Conservation (phyloP, 2,329 filamentous ascomycete genomes). For the Ophiocordyceps australis region DNA sequence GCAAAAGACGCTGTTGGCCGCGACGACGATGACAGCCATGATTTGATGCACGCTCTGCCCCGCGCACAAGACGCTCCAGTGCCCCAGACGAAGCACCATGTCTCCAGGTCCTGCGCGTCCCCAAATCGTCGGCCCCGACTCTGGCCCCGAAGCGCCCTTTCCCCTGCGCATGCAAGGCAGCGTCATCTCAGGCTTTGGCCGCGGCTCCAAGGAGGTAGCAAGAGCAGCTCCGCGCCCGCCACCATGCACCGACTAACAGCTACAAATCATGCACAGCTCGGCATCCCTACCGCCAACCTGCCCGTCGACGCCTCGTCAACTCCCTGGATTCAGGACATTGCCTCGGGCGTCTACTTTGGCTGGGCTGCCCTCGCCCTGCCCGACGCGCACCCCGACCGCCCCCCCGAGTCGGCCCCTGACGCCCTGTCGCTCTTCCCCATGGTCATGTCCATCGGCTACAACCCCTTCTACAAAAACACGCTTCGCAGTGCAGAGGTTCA, state of each 20-base stretch:
- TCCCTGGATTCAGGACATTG: conserved; percentile 42
- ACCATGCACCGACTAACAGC: no score
- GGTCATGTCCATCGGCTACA: conserved; percentile 92
- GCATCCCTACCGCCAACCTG: conserved; percentile 92
- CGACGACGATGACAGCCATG: neutral
- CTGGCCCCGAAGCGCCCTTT: conserved; percentile 60
- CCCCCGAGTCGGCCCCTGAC: neutral
- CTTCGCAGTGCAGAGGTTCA: conserved; percentile 80
- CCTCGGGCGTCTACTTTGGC: conserved; percentile 84
- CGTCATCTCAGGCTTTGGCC: conserved; percentile 84
- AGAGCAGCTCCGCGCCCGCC: neutral
- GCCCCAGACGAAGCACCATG: conserved; percentile 7
- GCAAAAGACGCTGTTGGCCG: no score
- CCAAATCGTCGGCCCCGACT: conserved; percentile 52
- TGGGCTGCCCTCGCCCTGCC: conserved; percentile 59
- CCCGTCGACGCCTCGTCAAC: conserved; percentile 45
- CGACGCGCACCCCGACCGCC: conserved; percentile 22
- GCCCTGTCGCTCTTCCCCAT: conserved; percentile 48
- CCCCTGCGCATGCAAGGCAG: conserved; percentile 70
- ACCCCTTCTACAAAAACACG: conserved; percentile 91
- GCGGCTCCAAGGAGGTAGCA: conserved; percentile 73
- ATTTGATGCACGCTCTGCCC: neutral
- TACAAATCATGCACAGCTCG: conserved; percentile 38
- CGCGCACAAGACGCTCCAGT: neutral
- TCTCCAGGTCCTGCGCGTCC: conserved; percentile 35